Conservation (phyloP, 352 stramenopile species). For the Aphanomyces astaci region DNA sequence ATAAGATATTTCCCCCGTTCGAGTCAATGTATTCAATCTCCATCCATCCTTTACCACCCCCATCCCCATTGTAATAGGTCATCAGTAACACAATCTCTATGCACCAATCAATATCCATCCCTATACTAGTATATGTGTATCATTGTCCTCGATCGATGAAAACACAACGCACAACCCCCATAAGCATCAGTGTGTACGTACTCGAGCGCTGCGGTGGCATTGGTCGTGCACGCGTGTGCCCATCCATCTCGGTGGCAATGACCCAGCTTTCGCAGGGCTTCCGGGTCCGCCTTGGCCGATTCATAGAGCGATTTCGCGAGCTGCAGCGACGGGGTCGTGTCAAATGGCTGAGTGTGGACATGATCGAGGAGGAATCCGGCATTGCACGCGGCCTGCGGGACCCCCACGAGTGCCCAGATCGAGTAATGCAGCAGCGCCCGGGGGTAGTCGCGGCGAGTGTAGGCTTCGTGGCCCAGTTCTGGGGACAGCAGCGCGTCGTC, state of each 20-base stretch:
- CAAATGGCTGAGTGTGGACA: constrained; percentile 27
- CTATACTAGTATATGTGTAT: no score
- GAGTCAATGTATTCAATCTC: no score
- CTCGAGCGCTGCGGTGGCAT: constrained; percentile 45
- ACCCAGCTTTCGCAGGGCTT: constrained; percentile 60
- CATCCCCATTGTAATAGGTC: no score
- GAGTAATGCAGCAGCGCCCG: constrained; percentile 65
- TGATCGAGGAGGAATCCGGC: constrained; percentile 66
- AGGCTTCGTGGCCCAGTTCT: constrained; percentile 56
- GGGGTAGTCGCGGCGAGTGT: constrained; percentile 48
- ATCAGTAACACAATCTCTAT: no score
- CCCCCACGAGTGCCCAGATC: constrained; percentile 49
- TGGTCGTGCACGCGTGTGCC: constrained; percentile 41
- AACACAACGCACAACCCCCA: no score
- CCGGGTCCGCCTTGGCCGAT: constrained; percentile 47
- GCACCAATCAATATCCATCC: no score
- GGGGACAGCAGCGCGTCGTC: constrained; percentile 53
- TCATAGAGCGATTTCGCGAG: constrained; percentile 45
- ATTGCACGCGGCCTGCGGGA: constrained; percentile 57
- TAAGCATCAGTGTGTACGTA: no score
- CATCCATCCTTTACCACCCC: no score
- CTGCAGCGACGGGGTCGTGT: constrained; percentile 42
- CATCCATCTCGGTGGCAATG: constrained; percentile 57
- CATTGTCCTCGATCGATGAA: no score
- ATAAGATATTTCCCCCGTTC: no score